Percentiles rank a stretch among this genome's conserved stretches.
Conservation (phyloP, 179 eudicot species). For the Beta macrorhiza region DNA sequence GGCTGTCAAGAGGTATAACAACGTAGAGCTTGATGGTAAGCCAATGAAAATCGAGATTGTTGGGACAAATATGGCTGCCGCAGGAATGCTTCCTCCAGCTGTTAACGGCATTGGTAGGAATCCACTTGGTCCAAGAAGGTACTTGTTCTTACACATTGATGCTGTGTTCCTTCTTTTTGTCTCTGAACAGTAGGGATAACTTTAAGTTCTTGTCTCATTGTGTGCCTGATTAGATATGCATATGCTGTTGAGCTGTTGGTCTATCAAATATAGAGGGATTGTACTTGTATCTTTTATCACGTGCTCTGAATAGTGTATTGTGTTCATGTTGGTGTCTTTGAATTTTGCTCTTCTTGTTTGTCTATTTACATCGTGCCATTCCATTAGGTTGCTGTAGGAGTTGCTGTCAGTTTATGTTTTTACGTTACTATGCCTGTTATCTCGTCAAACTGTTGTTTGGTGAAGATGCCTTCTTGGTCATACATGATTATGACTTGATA, state of each 20-base stretch:
- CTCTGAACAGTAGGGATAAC: background rate
- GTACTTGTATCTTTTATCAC: no score
- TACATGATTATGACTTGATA: background rate
- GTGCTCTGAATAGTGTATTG: no score
- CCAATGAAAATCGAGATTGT: slow-evolving; percentile 57
- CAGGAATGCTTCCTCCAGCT: slow-evolving; percentile 32
- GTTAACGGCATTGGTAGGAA: slow-evolving; percentile 50
- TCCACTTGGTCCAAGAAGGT: slow-evolving; percentile 40
- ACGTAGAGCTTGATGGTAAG: slow-evolving; percentile 54
- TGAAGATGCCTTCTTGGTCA: background rate
- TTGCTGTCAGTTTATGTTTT: no score
- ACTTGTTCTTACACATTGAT: background rate
- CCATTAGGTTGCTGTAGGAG: no score
- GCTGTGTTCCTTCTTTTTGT: background rate
- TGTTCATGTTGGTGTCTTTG: no score
- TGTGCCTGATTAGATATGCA: background rate
- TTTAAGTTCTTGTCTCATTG: background rate
- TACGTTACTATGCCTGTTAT: no score
- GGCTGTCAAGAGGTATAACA: slow-evolving; percentile 54
- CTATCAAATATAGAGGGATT: no score
- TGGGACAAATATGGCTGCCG: slow-evolving; percentile 37
- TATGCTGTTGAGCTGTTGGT: no score
- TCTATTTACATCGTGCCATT: no score
- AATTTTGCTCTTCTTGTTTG: no score
- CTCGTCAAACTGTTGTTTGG: no score